Base-by-base conservation (phyloP, 805 yeast species). In the Suhomyces sp. region DNA sequence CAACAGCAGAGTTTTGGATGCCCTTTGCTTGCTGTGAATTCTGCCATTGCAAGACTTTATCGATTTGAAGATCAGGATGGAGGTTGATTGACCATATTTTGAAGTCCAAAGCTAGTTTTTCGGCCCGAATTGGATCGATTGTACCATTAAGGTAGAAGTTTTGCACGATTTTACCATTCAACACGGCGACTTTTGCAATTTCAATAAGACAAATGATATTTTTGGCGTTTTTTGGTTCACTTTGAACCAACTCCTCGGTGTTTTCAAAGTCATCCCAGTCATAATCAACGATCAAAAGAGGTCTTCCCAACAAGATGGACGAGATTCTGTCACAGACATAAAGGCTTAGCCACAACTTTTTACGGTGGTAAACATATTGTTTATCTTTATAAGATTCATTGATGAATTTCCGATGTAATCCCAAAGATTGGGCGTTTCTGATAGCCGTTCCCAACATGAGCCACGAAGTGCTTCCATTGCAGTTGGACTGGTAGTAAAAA, bases 401-500 rank as follows among this genome's bases (percentile, higher is more conserved):
- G 41, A 75, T 69, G 39, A 54, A 66, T 49, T 59, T 67, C 47
- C 77, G 58, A 55, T 75, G 73, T 33, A 76, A 53, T 0, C 81
- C 81, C 47, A 76, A 58, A 0, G 77, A 57, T 24, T 72, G 77
- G 0, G 79, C 79, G 56, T 68, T 63, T 24, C 76, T 61, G n/a
- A 77, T 73, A 1, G 79, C 74, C 17, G 57, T 53, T 7, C 79
- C 78, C 21, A 77, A 55, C 55, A 68, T 68, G 12, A 76, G 62
- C 81, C 81, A 78, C 4, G 80, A 74, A 0, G 75, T 63, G 45
- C 67, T 67, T 51, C 76, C 66, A 46, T 69, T 70, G 8, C 77
- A 71, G n/a, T 65, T 65, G 27, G 66, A 60, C 47, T 73, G 77
- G 51, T 77, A 71, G 56, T 66, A 76, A 55, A 76, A 67, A 56